phyloP scores from a whole-genome alignment of 148 eudicot genomes.

The Rhododendron williamsianum region DNA sequence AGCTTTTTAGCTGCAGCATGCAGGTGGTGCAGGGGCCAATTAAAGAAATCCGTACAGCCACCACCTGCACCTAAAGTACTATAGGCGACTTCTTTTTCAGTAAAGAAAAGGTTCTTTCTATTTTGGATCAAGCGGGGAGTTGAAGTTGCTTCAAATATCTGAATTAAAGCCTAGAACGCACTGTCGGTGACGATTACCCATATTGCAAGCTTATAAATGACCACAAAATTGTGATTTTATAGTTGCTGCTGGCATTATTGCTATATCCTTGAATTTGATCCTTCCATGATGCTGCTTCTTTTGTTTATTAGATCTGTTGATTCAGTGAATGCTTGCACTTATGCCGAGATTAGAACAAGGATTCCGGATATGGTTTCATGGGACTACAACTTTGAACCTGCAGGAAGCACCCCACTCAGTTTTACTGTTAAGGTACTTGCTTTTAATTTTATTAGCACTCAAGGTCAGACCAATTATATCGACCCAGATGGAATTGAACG shows the following conservation, averaged over 20 bases:
- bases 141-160: conserved; percentile 3
- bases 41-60: neutral
- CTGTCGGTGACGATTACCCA: neutral
- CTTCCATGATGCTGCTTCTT: conserved; percentile 5
- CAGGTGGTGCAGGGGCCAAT: neutral
- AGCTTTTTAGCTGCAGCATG: neutral
- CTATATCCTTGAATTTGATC: neutral
- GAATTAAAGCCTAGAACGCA: neutral
- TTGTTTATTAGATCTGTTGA: conserved; percentile 63
- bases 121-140: neutral
- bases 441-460: neutral
- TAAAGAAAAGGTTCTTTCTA: neutral
- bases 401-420: conserved; percentile 78
- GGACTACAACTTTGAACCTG: conserved; percentile 95
- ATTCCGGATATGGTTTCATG: conserved; percentile 86
- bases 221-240: neutral
- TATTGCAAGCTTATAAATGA: neutral
- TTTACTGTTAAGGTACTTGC: conserved; percentile 83
- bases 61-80: neutral
- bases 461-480: neutral
- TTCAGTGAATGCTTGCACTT: conserved; percentile 72
- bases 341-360: conserved; percentile 93
- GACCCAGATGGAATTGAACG: neutral
- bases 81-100: neutral
- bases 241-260: neutral